Base-by-base conservation (phyloP, 2,329 filamentous ascomycete genomes). In the Penicillium paneum region DNA sequence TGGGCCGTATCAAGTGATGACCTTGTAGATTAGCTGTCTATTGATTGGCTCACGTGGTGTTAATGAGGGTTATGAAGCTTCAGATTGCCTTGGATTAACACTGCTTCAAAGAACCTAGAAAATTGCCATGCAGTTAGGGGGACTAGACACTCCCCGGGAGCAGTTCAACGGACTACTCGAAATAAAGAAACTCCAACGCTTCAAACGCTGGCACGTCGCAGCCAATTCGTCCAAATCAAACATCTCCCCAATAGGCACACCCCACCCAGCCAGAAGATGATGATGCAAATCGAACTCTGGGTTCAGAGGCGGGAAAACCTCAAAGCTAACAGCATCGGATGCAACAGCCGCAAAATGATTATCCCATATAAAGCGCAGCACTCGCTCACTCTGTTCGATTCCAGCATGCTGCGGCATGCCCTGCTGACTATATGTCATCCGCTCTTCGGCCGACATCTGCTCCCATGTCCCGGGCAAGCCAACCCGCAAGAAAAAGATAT, bases 361-460 rank as follows among this genome's bases (percentile, higher is more conserved):
- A 50, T 85, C 79, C 82, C 83, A 86, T 19, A 86, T 70, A 76
- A 83, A 87, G 13, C 78, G 73, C 8, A 84, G 71, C 11, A 79
- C 70, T 3, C 68, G 69, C 61, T 74, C 71, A 17, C 68, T 73
- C 57, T 74, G 71, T 59, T 74, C 71, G 17, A 74, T 64, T 0
- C 71, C 71, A 7, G 70, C 67, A 58, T 73, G 71, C 35, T 70
- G 64, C 2, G 71, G 71, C 39, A 48, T 58, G 3, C 47, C 32
- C 52, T 72, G 70, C 29, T 66, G 58, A 34, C 69, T 70, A 45
- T 74, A 74, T 11, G 54, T 50, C 28, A 59, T 19, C 17, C 63
- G 68, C 47, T 71, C 59, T 5, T 58, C 58, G 4, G 59, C 55
- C 1, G 59, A 65, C 70, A 74, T 70, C 2, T 42, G 45, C 13